Base-by-base conservation (phyloP, 148 eudicot genomes). In the Talinum fruticosum region DNA sequence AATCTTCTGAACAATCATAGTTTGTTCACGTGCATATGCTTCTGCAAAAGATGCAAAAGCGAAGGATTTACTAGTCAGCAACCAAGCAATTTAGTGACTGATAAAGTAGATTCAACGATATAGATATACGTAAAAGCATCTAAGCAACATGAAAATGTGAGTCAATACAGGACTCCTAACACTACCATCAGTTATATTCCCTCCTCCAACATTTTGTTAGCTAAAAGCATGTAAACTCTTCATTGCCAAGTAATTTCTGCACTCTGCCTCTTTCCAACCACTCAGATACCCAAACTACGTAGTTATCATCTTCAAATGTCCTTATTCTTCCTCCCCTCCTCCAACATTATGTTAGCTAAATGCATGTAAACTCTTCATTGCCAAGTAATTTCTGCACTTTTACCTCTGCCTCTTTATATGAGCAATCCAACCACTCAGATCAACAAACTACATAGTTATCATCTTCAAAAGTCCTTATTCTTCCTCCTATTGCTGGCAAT, bases 11-110 rank as follows among this genome's bases (percentile, higher is more conserved):
- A 96, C 94, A 62, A 96, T 82, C 70, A 76, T 78, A 7, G 93
- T 87, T 76, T 96, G 99, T 80, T 96, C 99, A 72, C 86, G 93
- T 74, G 99, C 83, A 82, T 96, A 96, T 76, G 97, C 97, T 80
- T 93, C 99, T 93, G 88, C 65, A 80, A 53, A 67, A 79, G 30
- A 73, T 37, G 65, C 33, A 41, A 71, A 74, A n/a, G 45, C 32
- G 51, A 45, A 64, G 30, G 30, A 47, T 29, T 69, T 10, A 74
- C 30, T 36, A 41, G 24, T 61, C 79, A 61, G n/a, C 61, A 19
- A 69, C 35, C 45, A 62, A 51, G 69, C 29, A 66, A 54, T 28
- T 34, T 13, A 71, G 49, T 66, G 21, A 30, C 19, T 30, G 4
- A 53, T 13, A 23, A 80, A n/a, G 15, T 37, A 24, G 36, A 59